Evolutionary conservation across 495 filamentous ascomycete genomes (phyloP).

Genomic region (Penicillium silybi): DNA sequence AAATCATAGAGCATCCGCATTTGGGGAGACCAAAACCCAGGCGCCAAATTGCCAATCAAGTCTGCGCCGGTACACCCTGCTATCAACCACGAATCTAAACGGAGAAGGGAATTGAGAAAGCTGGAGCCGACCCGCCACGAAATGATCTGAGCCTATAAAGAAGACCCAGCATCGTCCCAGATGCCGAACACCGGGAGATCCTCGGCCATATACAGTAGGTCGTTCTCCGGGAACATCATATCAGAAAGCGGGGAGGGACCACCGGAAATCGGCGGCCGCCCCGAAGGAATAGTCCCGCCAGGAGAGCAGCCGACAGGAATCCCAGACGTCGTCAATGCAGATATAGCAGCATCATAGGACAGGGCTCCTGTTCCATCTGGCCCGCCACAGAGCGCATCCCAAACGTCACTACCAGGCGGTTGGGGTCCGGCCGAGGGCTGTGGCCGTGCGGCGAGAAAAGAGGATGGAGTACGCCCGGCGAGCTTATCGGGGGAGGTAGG

Average conservation of each 20-base stretch:
- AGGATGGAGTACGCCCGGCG: constrained; percentile 5
- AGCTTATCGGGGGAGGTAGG: constrained; percentile 28
- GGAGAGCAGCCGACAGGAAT: constrained; percentile 40
- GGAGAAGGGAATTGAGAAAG: not conserved
- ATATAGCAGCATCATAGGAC: constrained; percentile 44
- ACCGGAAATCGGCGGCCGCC: constrained; percentile 9
- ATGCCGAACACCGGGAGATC: constrained; percentile 37
- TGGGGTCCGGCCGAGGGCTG: constrained; percentile 7
- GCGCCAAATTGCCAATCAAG: constrained; percentile 2
- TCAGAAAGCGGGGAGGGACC: constrained; percentile 39
- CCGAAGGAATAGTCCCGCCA: constrained; percentile 33
- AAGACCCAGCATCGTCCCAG: constrained; percentile 29
- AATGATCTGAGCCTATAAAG: not conserved
- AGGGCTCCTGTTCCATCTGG: constrained; percentile 23
- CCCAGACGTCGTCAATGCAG: constrained; percentile 46
- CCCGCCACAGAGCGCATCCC: constrained; percentile 31
- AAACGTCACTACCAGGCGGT: constrained; percentile 22
- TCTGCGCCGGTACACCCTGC: constrained; percentile 1
- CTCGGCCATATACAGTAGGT: constrained; percentile 39
- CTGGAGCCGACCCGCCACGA: not conserved
- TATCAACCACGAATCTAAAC: not conserved
- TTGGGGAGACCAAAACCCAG: not conserved
- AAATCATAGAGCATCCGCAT: not conserved
- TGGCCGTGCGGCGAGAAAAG: constrained; percentile 12
- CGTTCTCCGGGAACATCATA: constrained; percentile 39